Evolutionary conservation across 805 yeast species (phyloP).

Genomic region (Wickerhamiella cacticola): DNA sequence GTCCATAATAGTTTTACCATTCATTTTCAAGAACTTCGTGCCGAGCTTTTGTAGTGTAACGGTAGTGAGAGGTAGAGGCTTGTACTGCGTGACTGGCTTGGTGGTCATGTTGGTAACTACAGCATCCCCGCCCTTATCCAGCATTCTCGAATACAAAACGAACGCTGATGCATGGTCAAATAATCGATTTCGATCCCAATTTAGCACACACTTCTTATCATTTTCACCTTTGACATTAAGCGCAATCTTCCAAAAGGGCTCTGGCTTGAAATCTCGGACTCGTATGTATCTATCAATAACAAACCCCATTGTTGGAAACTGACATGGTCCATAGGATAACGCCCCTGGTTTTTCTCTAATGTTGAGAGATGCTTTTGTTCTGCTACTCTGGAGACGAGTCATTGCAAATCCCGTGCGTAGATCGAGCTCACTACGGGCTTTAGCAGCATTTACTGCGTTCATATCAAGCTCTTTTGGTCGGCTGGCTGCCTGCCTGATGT

Average conservation of each 20-base stretch:
- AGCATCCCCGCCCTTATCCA: conserved; percentile 39
- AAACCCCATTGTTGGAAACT: conserved; percentile 93
- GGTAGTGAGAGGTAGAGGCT: conserved; percentile 87
- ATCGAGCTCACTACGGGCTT: conserved; percentile 77
- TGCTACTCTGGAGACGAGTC: conserved; percentile 52
- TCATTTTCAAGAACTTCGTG: conserved; percentile 55
- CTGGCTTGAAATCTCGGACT: conserved; percentile 58
- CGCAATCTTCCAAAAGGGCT: conserved; percentile 66
- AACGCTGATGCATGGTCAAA: conserved; percentile 61
- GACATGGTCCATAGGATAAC: conserved; percentile 81
- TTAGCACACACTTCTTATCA: conserved; percentile 33
- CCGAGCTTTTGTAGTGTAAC: conserved; percentile 87
- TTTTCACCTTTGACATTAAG: conserved; percentile 33
- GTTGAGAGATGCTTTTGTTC: neutral
- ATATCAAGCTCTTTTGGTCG: conserved; percentile 53
- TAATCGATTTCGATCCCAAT: conserved; percentile 62
- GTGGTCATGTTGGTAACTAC: conserved; percentile 39
- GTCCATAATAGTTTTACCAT: conserved; percentile 67
- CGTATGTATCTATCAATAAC: conserved; percentile 83
- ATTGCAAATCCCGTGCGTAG: conserved; percentile 79
- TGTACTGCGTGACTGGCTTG: conserved; percentile 59
- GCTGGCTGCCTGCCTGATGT: conserved; percentile 62
- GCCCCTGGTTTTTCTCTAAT: neutral
- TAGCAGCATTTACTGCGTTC: conserved; percentile 69
- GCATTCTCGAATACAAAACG: conserved; percentile 56